Evolutionary conservation across 169 alveolate genomes (phyloP).

Genomic region (Perkinsus olseni): DNA sequence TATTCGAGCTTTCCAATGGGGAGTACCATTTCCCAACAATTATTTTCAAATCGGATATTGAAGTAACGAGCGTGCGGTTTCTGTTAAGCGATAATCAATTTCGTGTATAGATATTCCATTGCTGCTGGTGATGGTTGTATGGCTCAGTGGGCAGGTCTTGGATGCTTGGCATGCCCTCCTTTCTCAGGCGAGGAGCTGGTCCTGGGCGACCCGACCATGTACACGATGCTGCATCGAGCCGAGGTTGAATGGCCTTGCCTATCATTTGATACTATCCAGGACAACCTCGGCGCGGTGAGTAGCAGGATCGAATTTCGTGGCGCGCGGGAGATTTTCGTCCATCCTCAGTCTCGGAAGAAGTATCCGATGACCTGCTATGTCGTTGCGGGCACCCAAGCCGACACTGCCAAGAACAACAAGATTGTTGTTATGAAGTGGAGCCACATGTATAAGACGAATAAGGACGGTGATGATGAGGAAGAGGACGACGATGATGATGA

Average conservation of each 20-base stretch:
- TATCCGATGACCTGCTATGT: slow-evolving; percentile 11
- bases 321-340: neutral
- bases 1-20: no score
- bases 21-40: no score
- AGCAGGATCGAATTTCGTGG: neutral
- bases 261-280: neutral
- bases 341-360: slow-evolving; percentile 3
- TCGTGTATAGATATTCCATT: no score
- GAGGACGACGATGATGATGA: slow-evolving; percentile 17
- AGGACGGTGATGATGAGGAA: slow-evolving; percentile 2
- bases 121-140: no score
- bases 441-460: neutral
- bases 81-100: no score
- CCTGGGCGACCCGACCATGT: neutral
- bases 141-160: no score
- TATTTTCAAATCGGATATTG: no score
- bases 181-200: neutral
- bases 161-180: no score
- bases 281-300: neutral
- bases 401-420: neutral
- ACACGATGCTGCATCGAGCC: neutral
- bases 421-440: slow-evolving; percentile 21
- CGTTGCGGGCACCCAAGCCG: slow-evolving; percentile 24
- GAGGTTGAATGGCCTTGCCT: neutral
- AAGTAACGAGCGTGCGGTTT: no score